Conservation (phyloP, 2,329 filamentous ascomycete genomes). For the Tympanopsis confertula region DNA sequence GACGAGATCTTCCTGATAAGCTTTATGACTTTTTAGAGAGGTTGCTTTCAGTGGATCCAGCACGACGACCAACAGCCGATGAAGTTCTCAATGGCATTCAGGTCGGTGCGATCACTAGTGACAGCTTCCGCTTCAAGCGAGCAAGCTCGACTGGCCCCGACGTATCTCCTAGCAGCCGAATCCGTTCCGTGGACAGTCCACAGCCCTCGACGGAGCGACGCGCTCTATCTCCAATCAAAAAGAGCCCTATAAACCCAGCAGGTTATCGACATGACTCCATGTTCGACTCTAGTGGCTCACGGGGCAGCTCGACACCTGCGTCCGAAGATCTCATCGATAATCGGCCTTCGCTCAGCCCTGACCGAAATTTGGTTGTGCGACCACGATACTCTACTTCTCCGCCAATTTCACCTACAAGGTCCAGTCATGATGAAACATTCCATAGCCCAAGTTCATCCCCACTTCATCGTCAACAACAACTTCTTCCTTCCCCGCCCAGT, state of each 20-base stretch:
- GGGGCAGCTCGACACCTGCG: neutral
- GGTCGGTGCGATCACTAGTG: constrained; percentile 19
- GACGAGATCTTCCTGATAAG: constrained; percentile 50
- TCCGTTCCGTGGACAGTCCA: neutral
- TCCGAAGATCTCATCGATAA: neutral
- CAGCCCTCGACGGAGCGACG: neutral
- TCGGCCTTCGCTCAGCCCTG: constrained; percentile 3
- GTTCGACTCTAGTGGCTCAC: neutral
- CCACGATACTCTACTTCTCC: constrained; percentile 4
- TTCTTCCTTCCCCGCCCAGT: neutral
- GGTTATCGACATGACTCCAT: neutral
- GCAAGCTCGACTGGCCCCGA: neutral
- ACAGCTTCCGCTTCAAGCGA: neutral
- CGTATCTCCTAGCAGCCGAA: neutral
- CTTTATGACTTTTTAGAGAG: constrained; percentile 51
- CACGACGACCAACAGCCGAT: constrained; percentile 46
- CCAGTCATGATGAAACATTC: neutral
- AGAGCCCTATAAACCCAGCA: neutral
- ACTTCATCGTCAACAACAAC: neutral
- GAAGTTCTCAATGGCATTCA: constrained; percentile 52
- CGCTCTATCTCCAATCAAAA: neutral
- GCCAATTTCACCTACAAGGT: neutral
- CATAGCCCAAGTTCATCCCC: neutral
- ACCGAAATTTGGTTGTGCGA: constrained; percentile 16
- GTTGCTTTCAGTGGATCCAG: constrained; percentile 45